phyloP scores from a whole-genome alignment of 306 rosid species.

The Erythrophleum fordii region DNA sequence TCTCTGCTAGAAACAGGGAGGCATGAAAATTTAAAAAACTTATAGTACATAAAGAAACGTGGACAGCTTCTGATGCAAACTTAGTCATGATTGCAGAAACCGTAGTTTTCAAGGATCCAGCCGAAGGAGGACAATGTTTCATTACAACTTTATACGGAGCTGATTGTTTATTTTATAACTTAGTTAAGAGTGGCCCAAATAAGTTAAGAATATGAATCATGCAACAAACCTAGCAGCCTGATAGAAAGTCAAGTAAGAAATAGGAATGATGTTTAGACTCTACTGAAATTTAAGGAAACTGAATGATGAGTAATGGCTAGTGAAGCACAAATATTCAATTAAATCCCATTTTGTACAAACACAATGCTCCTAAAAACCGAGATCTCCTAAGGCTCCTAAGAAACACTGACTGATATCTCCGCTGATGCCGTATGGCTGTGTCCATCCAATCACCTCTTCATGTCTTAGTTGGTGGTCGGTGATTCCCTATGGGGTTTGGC shows the following conservation, averaged over 20 bases:
- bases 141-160: neutral
- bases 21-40: neutral
- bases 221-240: constrained; percentile 4
- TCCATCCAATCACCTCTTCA: constrained; percentile 41
- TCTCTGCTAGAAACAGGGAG: neutral
- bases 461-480: constrained; percentile 62
- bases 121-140: neutral
- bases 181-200: neutral
- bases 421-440: constrained; percentile 28
- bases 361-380: constrained; percentile 39
- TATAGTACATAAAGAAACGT: neutral
- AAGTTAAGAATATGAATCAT: neutral
- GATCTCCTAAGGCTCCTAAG: constrained; percentile 14
- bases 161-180: neutral
- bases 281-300: neutral
- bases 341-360: constrained; percentile 57
- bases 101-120: neutral
- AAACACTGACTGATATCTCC: constrained; percentile 38
- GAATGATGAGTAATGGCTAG: constrained; percentile 1
- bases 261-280: neutral
- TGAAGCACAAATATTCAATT: constrained; percentile 38
- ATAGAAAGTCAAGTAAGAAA: neutral
- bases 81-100: neutral
- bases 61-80: neutral
- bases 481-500: constrained; percentile 88